phyloP scores from a whole-genome alignment of 495 filamentous ascomycete genomes.

The Neurospora cerealis region DNA sequence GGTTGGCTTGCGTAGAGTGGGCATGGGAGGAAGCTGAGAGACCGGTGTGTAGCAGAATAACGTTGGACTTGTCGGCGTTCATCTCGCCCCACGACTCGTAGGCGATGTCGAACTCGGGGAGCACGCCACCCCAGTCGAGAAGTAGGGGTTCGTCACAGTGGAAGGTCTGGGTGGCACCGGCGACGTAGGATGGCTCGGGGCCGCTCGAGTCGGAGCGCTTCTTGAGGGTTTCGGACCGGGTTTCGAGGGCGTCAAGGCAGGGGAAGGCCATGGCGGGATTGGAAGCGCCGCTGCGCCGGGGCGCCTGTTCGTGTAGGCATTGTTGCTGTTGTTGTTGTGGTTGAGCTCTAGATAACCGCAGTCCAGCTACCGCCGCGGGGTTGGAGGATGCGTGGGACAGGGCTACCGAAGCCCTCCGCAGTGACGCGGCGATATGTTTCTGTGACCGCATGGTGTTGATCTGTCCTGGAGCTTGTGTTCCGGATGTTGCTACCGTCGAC shows the following conservation, averaged over 20 bases:
- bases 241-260: constrained; percentile 86
- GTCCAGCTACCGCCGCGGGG: background rate
- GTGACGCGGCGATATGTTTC: constrained; percentile 1
- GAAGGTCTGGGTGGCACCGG: constrained; percentile 67
- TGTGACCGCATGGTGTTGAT: constrained; percentile 13
- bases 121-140: constrained; percentile 85
- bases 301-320: constrained; percentile 21
- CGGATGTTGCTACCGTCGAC: background rate
- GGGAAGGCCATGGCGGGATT: constrained; percentile 94
- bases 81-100: constrained; percentile 90
- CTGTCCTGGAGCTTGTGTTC: background rate
- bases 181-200: constrained; percentile 90
- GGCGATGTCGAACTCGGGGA: constrained; percentile 78
- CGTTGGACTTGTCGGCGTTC: constrained; percentile 77
- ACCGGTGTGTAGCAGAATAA: constrained; percentile 85
- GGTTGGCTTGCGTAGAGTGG: constrained; percentile 74
- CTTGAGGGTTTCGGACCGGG: constrained; percentile 62
- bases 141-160: constrained; percentile 64
- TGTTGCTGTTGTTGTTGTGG: constrained; percentile 13
- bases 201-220: constrained; percentile 49
- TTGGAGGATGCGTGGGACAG: constrained; percentile 1
- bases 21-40: constrained; percentile 94
- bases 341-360: constrained; percentile 32
- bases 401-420: constrained; percentile 7
- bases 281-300: constrained; percentile 40